phyloP scores from a whole-genome alignment of 78 protist genomes.

The Dictyostelium capitatum region DNA sequence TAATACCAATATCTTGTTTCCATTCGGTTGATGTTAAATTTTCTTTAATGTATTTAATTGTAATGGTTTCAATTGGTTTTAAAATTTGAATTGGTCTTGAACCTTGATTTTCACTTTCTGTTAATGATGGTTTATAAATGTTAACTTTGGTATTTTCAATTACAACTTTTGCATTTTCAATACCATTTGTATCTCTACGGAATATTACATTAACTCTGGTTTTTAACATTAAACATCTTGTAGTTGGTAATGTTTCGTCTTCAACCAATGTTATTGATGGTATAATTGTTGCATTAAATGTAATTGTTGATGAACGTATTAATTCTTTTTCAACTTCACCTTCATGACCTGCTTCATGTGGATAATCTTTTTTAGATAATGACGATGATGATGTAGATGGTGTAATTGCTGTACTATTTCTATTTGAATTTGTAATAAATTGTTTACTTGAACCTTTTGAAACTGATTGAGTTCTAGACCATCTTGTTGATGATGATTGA shows the following conservation, averaged over 20 bases:
- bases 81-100: conserved; percentile 69
- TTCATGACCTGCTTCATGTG: conserved; percentile 4
- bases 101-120: conserved; percentile 15
- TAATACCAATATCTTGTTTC: conserved; percentile 41
- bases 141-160: conserved; percentile 43
- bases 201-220: conserved; percentile 15
- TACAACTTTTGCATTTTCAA: conserved; percentile 42
- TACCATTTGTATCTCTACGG: conserved; percentile 65
- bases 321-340: background rate
- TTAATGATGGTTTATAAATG: conserved; percentile 41
- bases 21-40: conserved; percentile 46
- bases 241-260: conserved; percentile 44
- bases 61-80: conserved; percentile 56
- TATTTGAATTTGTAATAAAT: background rate
- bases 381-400: background rate
- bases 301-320: conserved; percentile 33
- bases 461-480: background rate
- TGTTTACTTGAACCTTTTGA: background rate
- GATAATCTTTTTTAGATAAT: background rate
- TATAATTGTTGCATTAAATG: background rate
- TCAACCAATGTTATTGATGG: conserved; percentile 63
- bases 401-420: background rate
- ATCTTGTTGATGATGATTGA: background rate
- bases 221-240: conserved; percentile 51
- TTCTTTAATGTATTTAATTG: conserved; percentile 20